phyloP scores from a whole-genome alignment of 164 flowering plant species.

The Platanus orientalis region DNA sequence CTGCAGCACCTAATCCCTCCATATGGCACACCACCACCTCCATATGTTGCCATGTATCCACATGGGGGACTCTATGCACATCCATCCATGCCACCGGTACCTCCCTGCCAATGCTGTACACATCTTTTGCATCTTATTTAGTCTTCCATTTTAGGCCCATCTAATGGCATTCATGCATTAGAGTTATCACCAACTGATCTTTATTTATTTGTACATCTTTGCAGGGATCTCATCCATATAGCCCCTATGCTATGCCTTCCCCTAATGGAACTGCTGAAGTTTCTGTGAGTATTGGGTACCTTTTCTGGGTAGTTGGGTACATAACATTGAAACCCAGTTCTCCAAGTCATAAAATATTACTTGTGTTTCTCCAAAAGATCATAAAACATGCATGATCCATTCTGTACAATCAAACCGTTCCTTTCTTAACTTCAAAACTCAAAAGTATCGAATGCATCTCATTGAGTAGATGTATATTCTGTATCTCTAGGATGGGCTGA shows the following conservation, averaged over 20 bases:
- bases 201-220: constrained; percentile 8
- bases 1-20: constrained; percentile 35
- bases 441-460: background rate
- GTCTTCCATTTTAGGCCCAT: background rate
- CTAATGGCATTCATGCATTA: background rate
- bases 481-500: background rate
- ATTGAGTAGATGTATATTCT: background rate
- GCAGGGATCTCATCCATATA: constrained; percentile 36
- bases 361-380: background rate
- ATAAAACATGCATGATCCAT: background rate
- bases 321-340: background rate
- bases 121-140: background rate
- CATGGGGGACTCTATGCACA: constrained; percentile 32
- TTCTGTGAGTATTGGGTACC: constrained; percentile 21
- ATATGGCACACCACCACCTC: constrained; percentile 31
- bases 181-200: constrained; percentile 4
- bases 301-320: constrained; percentile 3
- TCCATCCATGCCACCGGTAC: constrained; percentile 34
- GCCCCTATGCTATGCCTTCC: constrained; percentile 28
- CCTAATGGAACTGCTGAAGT: constrained; percentile 26
- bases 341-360: background rate
- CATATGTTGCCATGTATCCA: constrained; percentile 34
- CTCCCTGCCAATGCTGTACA: background rate
- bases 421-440: background rate
- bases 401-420: background rate